These are phyloP conservation scores for Vitis cinerea DNA, from an alignment of 164 flowering plant genomes.

Conservation along the genomic window DNA sequence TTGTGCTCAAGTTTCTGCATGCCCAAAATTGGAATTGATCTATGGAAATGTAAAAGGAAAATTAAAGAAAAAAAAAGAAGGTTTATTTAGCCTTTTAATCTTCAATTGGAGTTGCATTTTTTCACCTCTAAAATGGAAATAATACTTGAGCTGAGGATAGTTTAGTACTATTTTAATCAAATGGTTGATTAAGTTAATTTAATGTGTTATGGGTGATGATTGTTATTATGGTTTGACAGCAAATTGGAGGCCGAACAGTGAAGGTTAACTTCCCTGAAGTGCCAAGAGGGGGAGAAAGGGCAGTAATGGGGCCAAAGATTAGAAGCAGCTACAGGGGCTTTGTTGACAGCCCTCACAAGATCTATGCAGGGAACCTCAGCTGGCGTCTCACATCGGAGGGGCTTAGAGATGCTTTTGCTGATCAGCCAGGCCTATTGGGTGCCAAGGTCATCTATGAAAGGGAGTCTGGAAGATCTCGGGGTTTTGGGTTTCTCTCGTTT, in stretches of 20 bases:
- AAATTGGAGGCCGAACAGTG: conserved; percentile 75
- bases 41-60: no score
- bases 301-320: conserved; percentile 67
- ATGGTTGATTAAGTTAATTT: no score
- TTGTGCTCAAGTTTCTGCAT: no score
- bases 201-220: no score
- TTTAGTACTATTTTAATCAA: no score
- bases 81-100: no score
- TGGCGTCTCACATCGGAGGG: conserved; percentile 76
- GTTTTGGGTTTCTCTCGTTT: conserved; percentile 84
- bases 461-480: conserved; percentile 72
- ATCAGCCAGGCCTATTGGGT: conserved; percentile 65
- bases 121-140: no score
- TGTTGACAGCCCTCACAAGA: conserved; percentile 80
- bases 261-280: conserved; percentile 96
- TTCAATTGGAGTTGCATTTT: no score
- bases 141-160: no score
- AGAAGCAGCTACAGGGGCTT: conserved; percentile 50
- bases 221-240: conserved; percentile 35
- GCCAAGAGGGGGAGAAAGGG: conserved; percentile 85
- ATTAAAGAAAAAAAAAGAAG: no score
- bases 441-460: conserved; percentile 77
- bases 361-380: conserved; percentile 88
- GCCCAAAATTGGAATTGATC: no score
- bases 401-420: conserved; percentile 61